Conservation (phyloP, 257 asterid species). For the Solanum raphanifolium region DNA sequence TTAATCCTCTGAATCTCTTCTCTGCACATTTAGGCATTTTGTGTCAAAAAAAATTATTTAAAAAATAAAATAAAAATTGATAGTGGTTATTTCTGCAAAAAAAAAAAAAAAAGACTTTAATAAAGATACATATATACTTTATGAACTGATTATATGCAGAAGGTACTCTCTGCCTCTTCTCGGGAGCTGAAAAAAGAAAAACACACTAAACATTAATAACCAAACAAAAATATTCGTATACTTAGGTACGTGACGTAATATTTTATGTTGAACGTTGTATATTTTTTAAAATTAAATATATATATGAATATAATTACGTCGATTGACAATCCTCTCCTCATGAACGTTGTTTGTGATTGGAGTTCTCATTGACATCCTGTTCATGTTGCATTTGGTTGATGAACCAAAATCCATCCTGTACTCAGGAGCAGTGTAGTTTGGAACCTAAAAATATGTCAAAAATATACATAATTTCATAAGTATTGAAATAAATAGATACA, state of each 20-base stretch:
- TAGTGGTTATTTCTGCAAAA: neutral
- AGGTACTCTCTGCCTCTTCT: slow-evolving; percentile 87
- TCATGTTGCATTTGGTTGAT: slow-evolving; percentile 51
- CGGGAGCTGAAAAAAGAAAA: slow-evolving; percentile 54
- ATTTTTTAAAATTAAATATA: neutral
- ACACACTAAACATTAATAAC: neutral
- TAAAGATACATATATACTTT: slow-evolving; percentile 29
- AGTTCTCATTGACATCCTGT: slow-evolving; percentile 31
- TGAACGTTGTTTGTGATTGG: slow-evolving; percentile 26
- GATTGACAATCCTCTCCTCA: slow-evolving; percentile 36
- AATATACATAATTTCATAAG: neutral
- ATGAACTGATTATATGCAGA: slow-evolving; percentile 94
- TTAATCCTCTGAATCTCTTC: slow-evolving; percentile 92
- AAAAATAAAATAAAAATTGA: neutral
- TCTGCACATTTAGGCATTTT: slow-evolving; percentile 17
- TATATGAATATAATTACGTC: slow-evolving; percentile 28
- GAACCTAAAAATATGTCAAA: slow-evolving; percentile 26
- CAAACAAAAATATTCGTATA: neutral
- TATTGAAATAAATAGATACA: neutral
- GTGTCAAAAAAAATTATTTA: neutral
- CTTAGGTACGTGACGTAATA: neutral
- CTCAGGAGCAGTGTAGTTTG: slow-evolving; percentile 23
- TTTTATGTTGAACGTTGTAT: neutral
- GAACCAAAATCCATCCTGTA: slow-evolving; percentile 51
- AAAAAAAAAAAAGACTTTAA: neutral